phyloP scores from a whole-genome alignment of 164 flowering plant species.

The Piper longum region DNA sequence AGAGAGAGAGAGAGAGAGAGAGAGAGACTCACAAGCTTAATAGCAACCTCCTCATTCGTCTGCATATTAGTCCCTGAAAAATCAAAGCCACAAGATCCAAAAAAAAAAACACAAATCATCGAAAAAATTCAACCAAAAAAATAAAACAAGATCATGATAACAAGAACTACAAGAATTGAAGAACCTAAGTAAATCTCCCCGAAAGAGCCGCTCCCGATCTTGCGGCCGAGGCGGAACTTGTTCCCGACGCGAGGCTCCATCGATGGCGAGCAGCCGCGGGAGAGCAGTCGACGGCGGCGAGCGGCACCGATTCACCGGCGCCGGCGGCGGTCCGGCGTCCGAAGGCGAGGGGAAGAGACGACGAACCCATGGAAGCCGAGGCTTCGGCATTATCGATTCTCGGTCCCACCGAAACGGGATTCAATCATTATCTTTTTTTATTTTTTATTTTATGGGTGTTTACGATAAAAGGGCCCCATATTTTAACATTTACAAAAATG shows the following conservation, averaged over 20 bases:
- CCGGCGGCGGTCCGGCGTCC: too few species aligned
- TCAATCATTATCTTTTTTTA: too few species aligned
- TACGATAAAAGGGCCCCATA: too few species aligned
- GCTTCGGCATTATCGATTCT: too few species aligned
- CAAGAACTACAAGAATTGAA: not conserved
- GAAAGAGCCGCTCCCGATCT: slow-evolving; percentile 89
- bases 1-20: not conserved
- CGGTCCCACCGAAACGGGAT: too few species aligned
- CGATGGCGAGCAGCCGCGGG: not conserved
- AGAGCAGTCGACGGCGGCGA: too few species aligned
- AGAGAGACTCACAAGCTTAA: slow-evolving; percentile 62
- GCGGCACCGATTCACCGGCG: too few species aligned
- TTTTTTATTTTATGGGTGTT: too few species aligned
- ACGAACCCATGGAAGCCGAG: too few species aligned
- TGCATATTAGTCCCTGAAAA: slow-evolving; percentile 68
- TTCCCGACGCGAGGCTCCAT: slow-evolving; percentile 91
- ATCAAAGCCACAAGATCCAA: not conserved
- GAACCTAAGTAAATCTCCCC: slow-evolving; percentile 86
- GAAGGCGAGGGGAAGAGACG: too few species aligned
- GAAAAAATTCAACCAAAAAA: not conserved
- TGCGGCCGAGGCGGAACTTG: slow-evolving; percentile 74
- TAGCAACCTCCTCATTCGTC: slow-evolving; percentile 82
- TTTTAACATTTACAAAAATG: too few species aligned
- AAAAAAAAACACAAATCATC: not conserved
- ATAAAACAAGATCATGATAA: slow-evolving; percentile 2